Evolutionary conservation across 139 green algal genomes (phyloP), one percentile per base, ranked within the genome.

Genomic region (Micractinium sp.): DNA sequence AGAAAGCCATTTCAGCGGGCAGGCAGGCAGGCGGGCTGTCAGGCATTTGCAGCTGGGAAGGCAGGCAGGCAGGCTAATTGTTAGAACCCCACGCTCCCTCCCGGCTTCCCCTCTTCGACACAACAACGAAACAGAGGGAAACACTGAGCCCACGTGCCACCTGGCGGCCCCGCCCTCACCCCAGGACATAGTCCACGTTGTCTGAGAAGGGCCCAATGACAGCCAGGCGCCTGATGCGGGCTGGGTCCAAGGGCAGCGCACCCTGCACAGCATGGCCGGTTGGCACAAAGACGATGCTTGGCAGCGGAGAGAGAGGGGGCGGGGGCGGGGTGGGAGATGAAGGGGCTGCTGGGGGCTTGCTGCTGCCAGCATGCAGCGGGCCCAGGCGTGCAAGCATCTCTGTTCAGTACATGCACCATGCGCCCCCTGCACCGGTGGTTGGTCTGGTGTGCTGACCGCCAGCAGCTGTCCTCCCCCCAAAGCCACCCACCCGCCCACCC

Each of bases 171-270:
- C 1, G 0, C 23, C 12, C 67, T 23, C 47, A 84, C 78, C 78
- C 78, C 1, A 84, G 78, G 1, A 84, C 18, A 47, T 84, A n/a
- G 31, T 67, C 78, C 1, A 31, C 29, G 3, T 63, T 7, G 41
- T 84, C 41, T 13, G 78, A 27, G 38, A 84, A 84, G 27, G 78
- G 78, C 29, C 78, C 78, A 4, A 84, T 22, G 20, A 84, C 78
- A 3, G 78, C 78, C 78, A 84, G 78, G 29, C 41, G 29, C 9
- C 35, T 36, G 27, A 84, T 27, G 3, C 41, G 25, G 4, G 27
- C 41, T 3, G 47, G 29, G 14, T 56, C 41, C 41, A 84, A 41
- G 0, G 78, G 78, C 29, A 84, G 29, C 13, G 47, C 53, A 31
- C 78, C 78, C 78, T 84, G 78, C 78, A 82, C 15, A 27, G 0